A percentile compares a stretch with the other conserved stretches of the same genome.
Conservation (phyloP, 1,284 basidiomycete species). For the Phenoliferia sp. region DNA sequence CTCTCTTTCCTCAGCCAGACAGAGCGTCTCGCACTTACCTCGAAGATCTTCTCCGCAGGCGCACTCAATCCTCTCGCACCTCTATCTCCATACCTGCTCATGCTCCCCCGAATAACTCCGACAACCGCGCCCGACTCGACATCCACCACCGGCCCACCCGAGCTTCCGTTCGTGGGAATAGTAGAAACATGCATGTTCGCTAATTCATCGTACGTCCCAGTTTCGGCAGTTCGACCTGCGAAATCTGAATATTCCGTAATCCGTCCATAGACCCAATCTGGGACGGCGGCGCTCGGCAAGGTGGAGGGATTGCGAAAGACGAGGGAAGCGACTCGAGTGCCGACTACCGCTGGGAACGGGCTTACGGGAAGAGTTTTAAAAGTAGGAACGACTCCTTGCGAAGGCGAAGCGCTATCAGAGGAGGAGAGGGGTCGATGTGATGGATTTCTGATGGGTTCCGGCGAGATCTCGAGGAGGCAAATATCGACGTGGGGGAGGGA, state of each 20-base stretch:
- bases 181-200: conserved; percentile 56
- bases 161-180: conserved; percentile 61
- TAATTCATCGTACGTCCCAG: conserved; percentile 65
- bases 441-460: conserved; percentile 38
- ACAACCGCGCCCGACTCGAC: conserved; percentile 61
- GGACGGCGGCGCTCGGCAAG: conserved; percentile 15
- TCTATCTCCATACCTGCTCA: conserved; percentile 21
- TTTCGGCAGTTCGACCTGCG: conserved; percentile 56
- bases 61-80: conserved; percentile 63
- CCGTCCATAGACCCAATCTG: conserved; percentile 55
- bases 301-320: conserved; percentile 16
- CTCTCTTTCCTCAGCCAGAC: too few species aligned
- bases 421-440: conserved; percentile 10
- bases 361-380: conserved; percentile 58
- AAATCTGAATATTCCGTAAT: conserved; percentile 58
- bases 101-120: conserved; percentile 55
- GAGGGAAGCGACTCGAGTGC: conserved; percentile 52
- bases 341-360: conserved; percentile 58
- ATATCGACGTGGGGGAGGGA: conserved; percentile 60
- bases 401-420: background rate
- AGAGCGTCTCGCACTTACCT: too few species aligned
- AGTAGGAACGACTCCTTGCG: conserved; percentile 39
- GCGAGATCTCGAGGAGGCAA: conserved; percentile 39
- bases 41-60: conserved; percentile 62
- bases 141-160: conserved; percentile 66